A percentile compares a stretch with the other conserved stretches of the same genome.
Conservation (phyloP, 306 rosid species). For the Prunus fruticosa region DNA sequence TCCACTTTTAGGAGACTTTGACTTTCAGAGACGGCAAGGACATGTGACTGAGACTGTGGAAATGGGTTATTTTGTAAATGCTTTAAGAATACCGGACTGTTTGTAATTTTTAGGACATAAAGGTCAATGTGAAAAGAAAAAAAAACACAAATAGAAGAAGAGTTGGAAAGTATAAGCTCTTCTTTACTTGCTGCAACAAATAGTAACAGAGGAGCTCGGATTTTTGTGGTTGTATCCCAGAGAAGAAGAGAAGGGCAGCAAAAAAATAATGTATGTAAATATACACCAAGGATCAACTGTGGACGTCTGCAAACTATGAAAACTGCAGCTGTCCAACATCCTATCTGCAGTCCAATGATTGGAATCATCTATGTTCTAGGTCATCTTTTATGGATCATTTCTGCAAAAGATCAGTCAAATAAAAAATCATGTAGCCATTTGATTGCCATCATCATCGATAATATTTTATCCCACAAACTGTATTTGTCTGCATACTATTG, state of each 20-base stretch:
- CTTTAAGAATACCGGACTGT: not conserved
- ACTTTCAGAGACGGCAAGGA: not conserved
- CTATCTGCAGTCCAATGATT: not conserved
- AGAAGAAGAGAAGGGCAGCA: not conserved
- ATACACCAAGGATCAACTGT: not conserved
- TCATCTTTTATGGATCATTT: not conserved
- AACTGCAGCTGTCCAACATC: not conserved
- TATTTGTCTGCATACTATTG: not conserved
- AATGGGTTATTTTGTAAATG: no score
- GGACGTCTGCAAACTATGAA: not conserved
- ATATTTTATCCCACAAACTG: not conserved
- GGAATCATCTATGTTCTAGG: not conserved
- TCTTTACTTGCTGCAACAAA: not conserved
- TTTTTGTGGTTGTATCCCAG: not conserved
- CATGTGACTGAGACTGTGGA: not conserved
- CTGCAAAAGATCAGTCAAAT: not conserved
- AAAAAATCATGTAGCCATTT: not conserved
- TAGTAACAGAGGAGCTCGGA: not conserved
- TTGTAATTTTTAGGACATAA: not conserved
- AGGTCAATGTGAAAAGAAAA: not conserved
- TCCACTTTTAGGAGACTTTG: not conserved
- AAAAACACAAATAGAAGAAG: not conserved
- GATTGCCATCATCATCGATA: not conserved
- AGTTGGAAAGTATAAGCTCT: not conserved
- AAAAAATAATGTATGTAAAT: no score